These are phyloP conservation scores for Fraxinus pennsylvanica DNA, from an alignment of 257 asterid genomes.

Conservation along the genomic window DNA sequence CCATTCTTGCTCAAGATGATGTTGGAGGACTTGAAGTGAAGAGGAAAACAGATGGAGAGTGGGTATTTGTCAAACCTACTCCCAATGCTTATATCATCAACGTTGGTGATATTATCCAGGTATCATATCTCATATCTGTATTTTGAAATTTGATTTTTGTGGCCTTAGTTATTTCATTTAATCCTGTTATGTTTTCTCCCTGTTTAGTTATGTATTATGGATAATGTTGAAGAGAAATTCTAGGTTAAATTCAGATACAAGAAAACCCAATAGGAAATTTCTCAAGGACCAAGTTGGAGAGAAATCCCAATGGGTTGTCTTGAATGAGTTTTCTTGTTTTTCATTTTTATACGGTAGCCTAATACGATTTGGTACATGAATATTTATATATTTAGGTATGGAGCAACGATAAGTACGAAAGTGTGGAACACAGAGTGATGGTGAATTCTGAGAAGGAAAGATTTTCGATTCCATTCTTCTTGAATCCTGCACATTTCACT, in stretches of 20 bases:
- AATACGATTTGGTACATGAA: background rate
- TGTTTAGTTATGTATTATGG: too few species aligned
- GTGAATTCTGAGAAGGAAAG: slow-evolving; percentile 55
- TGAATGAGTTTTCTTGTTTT: background rate
- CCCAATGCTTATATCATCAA: slow-evolving; percentile 24
- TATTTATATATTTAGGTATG: slow-evolving; percentile 39
- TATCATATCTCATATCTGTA: background rate
- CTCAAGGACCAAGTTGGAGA: too few species aligned
- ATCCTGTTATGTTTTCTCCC: too few species aligned
- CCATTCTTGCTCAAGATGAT: slow-evolving; percentile 29
- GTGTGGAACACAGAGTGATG: slow-evolving; percentile 62
- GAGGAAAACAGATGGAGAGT: slow-evolving; percentile 23
- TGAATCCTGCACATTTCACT: slow-evolving; percentile 32
- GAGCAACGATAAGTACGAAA: slow-evolving; percentile 60
- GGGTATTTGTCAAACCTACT: slow-evolving; percentile 21
- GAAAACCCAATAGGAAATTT: too few species aligned
- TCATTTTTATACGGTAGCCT: background rate
- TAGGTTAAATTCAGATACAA: too few species aligned
- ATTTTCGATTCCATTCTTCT: slow-evolving; percentile 49
- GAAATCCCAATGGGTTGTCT: too few species aligned
- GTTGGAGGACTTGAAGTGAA: slow-evolving; percentile 26
- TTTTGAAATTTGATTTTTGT: background rate
- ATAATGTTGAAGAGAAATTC: too few species aligned
- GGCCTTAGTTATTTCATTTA: background rate
- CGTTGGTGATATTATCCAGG: slow-evolving; percentile 24